Percentiles rank a stretch among this genome's conserved stretches.
These are phyloP conservation scores for Aphanoascus verrucosus DNA, from an alignment of 2,329 filamentous ascomycete species.

Conservation along the genomic window DNA sequence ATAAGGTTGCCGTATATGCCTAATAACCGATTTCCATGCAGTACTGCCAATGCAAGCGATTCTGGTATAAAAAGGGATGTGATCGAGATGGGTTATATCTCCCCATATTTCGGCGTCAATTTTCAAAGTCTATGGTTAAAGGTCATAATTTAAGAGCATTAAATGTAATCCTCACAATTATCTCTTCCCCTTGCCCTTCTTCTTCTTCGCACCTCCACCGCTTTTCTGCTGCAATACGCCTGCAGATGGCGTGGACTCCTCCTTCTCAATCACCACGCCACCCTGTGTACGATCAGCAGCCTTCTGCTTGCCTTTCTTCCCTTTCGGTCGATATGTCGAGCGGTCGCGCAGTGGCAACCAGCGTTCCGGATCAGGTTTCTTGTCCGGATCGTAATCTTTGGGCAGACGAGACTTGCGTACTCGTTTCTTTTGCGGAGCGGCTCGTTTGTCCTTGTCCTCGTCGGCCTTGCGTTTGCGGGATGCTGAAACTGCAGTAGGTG, in stretches of 20 bases:
- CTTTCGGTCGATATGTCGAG: slow-evolving; percentile 79
- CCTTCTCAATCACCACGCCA: slow-evolving; percentile 63
- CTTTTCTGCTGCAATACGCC: slow-evolving; percentile 23
- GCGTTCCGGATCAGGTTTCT: slow-evolving; percentile 76
- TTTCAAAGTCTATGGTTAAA: background rate
- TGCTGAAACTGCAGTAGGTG: slow-evolving; percentile 16
- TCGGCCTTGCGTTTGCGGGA: slow-evolving; percentile 33
- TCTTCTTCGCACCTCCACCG: slow-evolving; percentile 36
- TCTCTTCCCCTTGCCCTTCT: slow-evolving; percentile 43
- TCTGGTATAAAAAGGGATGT: too few species aligned
- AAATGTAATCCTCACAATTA: slow-evolving; percentile 17
- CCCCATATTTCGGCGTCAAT: too few species aligned
- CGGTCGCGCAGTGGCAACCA: slow-evolving; percentile 88
- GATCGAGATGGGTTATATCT: too few species aligned
- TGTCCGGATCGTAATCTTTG: slow-evolving; percentile 54
- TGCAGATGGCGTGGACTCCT: slow-evolving; percentile 36
- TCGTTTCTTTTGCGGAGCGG: slow-evolving; percentile 29
- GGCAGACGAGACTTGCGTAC: slow-evolving; percentile 38
- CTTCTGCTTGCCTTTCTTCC: slow-evolving; percentile 82
- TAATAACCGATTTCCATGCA: too few species aligned
- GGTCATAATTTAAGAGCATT: background rate
- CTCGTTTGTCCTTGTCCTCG: slow-evolving; percentile 22
- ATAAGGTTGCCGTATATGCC: too few species aligned
- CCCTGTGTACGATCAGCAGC: slow-evolving; percentile 72
- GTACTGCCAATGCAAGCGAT: too few species aligned